phyloP scores from a whole-genome alignment of 805 yeast genomes.

The Torulaspora indica region DNA sequence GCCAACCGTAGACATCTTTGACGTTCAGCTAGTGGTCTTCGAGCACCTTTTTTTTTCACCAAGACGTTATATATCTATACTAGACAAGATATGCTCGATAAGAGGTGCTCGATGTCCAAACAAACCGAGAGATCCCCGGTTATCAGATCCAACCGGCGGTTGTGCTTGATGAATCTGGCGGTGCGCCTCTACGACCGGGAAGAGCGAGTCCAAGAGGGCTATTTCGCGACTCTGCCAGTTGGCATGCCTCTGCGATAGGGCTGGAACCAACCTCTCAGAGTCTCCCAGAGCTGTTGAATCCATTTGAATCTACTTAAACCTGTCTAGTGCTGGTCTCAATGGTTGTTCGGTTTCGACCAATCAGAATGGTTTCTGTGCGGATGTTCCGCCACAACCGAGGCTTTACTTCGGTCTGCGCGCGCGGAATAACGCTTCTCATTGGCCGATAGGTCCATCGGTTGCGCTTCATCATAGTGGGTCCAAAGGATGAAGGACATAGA shows the following conservation, averaged over 20 bases:
- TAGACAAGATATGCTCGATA: too few relatives aligned
- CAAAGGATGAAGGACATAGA: too few relatives aligned
- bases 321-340: neutral
- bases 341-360: neutral
- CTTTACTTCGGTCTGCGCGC: neutral
- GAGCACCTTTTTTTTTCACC: neutral
- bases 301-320: neutral
- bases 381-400: constrained; percentile 6
- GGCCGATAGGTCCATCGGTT: constrained; percentile 7
- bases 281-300: too few relatives aligned
- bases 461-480: too few relatives aligned
- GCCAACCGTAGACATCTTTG: constrained; percentile 1
- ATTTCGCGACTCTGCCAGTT: too few relatives aligned
- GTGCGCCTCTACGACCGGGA: too few relatives aligned
- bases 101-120: neutral
- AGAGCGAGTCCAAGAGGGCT: too few relatives aligned
- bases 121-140: neutral
- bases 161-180: too few relatives aligned
- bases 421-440: neutral
- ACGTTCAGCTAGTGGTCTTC: neutral
- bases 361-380: neutral
- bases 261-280: too few relatives aligned
- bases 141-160: too few relatives aligned
- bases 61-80: neutral
- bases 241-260: too few relatives aligned